Conservation (phyloP, 169 alveolate genomes). For the Theileria annulata region DNA sequence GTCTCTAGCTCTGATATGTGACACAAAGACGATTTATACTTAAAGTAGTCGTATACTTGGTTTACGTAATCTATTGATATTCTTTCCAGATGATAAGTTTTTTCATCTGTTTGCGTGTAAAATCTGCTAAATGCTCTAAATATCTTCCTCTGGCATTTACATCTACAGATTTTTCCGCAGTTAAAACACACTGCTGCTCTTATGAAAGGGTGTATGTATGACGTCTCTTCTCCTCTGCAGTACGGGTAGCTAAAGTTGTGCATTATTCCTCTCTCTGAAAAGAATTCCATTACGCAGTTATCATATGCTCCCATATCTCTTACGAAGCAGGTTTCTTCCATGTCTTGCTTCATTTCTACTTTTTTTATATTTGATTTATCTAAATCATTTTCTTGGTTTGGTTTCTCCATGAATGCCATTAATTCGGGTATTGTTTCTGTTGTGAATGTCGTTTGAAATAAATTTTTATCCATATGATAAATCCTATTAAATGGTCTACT, state of each 20-base stretch:
- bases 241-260: constrained; percentile 62
- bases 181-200: constrained; percentile 56
- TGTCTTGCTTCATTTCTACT: not conserved
- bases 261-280: constrained; percentile 60
- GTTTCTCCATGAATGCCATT: not conserved
- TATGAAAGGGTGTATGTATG: constrained; percentile 27
- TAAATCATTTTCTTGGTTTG: not conserved
- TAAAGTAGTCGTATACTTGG: not conserved
- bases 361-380: not conserved
- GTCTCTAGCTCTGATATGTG: not conserved
- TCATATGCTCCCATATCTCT: constrained; percentile 12
- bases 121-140: constrained; percentile 32
- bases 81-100: not conserved
- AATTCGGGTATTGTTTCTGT: not conserved
- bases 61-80: constrained; percentile 9
- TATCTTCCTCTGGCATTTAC: constrained; percentile 53
- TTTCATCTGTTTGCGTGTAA: constrained; percentile 1
- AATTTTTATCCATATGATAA: constrained; percentile 1
- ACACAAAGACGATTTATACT: not conserved
- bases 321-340: constrained; percentile 1
- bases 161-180: constrained; percentile 63
- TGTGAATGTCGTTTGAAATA: constrained; percentile 16
- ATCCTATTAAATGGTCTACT: constrained; percentile 5
- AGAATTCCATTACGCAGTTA: constrained; percentile 28
- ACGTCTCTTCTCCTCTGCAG: constrained; percentile 19